Evolutionary conservation across 179 eudicot genomes (phyloP).

Genomic region (Sideroxylon spinosum): DNA sequence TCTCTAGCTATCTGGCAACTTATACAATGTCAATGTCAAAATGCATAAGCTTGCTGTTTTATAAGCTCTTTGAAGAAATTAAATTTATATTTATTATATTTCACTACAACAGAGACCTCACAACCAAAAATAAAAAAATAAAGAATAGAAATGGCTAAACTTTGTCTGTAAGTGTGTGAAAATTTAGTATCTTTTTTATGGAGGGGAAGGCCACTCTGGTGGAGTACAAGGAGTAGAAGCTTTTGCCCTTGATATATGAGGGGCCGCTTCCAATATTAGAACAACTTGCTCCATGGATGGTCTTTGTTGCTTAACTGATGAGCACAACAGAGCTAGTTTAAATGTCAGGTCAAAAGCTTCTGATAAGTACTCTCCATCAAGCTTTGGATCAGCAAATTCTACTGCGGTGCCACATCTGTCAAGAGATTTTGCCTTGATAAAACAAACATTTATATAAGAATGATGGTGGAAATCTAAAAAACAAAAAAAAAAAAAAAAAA

Average conservation of each 20-base stretch:
- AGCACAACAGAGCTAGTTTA: conserved; percentile 31
- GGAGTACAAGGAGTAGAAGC: conserved; percentile 19
- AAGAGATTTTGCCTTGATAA: conserved; percentile 31
- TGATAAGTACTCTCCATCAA: conserved; percentile 28
- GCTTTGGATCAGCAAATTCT: conserved; percentile 35
- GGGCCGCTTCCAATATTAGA: conserved; percentile 27
- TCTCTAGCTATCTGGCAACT: too few species aligned
- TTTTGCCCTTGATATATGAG: conserved; percentile 24
- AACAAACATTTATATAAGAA: neutral
- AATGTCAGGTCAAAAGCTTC: conserved; percentile 32
- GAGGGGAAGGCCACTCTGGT: conserved; percentile 17
- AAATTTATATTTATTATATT: neutral
- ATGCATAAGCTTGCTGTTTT: neutral
- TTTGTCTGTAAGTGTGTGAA: too few species aligned
- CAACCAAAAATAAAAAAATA: neutral
- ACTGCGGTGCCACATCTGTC: conserved; percentile 14
- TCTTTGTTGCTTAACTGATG: conserved; percentile 20
- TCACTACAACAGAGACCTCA: neutral
- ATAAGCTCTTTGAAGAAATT: neutral
- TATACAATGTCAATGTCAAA: too few species aligned
- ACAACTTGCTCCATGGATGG: conserved; percentile 38
- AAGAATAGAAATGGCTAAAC: too few species aligned
- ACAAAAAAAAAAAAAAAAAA: too few species aligned
- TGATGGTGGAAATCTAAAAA: neutral
- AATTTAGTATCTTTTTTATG: neutral